Percentiles rank a stretch among this genome's conserved stretches.
phyloP scores from a whole-genome alignment of 176 grass and related monocot genomes.

The Oryza rufipogon region DNA sequence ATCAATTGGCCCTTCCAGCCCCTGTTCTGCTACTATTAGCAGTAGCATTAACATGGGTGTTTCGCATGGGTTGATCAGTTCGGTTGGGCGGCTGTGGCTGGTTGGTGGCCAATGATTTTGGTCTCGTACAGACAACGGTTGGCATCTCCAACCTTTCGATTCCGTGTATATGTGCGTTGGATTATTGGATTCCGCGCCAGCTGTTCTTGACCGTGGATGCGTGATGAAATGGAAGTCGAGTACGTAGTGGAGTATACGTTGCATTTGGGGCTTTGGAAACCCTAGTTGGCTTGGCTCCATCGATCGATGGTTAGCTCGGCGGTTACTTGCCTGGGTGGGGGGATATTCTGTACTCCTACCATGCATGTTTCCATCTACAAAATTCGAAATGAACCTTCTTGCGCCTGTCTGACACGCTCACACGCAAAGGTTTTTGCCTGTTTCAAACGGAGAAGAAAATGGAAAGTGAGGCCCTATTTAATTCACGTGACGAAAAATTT shows the following conservation, averaged over 20 bases:
- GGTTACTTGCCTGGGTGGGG: neutral
- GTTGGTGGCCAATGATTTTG: neutral
- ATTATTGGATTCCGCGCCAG: slow-evolving; percentile 11
- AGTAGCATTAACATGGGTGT: too few relatives aligned
- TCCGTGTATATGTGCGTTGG: neutral
- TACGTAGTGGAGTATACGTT: neutral
- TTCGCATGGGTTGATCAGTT: neutral
- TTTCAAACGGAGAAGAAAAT: too few relatives aligned
- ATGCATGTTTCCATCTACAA: too few relatives aligned
- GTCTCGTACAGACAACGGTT: neutral
- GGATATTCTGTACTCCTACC: neutral
- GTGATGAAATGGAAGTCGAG: neutral
- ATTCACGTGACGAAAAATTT: too few relatives aligned
- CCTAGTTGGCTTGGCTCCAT: neutral
- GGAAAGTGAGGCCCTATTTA: too few relatives aligned
- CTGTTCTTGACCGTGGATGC: neutral
- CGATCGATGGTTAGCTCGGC: neutral
- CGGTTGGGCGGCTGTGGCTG: too few relatives aligned
- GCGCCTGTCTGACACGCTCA: too few relatives aligned
- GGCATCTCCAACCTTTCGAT: neutral
- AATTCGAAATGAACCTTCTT: too few relatives aligned
- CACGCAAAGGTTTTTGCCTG: too few relatives aligned
- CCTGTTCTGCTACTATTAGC: neutral
- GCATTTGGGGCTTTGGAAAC: neutral
- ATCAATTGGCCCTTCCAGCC: neutral